phyloP scores from a whole-genome alignment of 2,329 filamentous ascomycete genomes.

The Beauveria bassiana region DNA sequence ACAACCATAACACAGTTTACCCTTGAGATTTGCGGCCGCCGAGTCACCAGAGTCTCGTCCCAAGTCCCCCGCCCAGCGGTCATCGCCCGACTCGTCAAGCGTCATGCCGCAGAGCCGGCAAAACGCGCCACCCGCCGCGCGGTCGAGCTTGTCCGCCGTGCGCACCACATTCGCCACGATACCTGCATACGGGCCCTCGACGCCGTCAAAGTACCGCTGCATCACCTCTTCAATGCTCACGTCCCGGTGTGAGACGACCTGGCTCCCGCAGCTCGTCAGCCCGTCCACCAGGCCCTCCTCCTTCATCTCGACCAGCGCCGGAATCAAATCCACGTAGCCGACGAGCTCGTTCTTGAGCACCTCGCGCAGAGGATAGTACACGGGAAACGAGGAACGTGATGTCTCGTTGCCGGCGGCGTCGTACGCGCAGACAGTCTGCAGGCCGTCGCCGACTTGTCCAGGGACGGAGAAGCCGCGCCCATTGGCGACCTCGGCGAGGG shows the following conservation, averaged over 20 bases:
- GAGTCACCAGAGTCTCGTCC: constrained; percentile 32
- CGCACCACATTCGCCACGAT: constrained; percentile 94
- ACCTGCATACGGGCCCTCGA: constrained; percentile 79
- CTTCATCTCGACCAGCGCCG: constrained; percentile 43
- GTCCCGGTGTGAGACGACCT: constrained; percentile 59
- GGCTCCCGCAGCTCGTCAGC: constrained; percentile 20
- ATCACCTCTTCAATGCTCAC: constrained; percentile 89
- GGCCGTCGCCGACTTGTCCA: constrained; percentile 73
- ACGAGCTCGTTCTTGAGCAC: constrained; percentile 73
- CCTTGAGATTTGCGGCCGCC: constrained; percentile 19
- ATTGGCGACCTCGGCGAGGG: constrained; percentile 82
- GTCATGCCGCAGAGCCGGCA: constrained; percentile 67
- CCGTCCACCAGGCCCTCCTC: constrained; percentile 27
- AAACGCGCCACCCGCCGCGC: constrained; percentile 27
- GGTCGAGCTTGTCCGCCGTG: constrained; percentile 74
- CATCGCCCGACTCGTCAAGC: constrained; percentile 55
- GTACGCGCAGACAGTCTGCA: constrained; percentile 29
- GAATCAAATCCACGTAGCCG: constrained; percentile 52
- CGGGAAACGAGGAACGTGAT: constrained; percentile 23
- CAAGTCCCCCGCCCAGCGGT: constrained; percentile 55
- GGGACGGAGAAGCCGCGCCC: constrained; percentile 79
- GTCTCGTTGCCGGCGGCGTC: constrained; percentile 18
- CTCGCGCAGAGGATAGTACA: constrained; percentile 80
- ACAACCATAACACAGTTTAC: constrained; percentile 64
- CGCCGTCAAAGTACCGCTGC: constrained; percentile 71